Evolutionary conservation across 2,329 filamentous ascomycete species (phyloP).

Genomic region (Paecilomyces niveus): DNA sequence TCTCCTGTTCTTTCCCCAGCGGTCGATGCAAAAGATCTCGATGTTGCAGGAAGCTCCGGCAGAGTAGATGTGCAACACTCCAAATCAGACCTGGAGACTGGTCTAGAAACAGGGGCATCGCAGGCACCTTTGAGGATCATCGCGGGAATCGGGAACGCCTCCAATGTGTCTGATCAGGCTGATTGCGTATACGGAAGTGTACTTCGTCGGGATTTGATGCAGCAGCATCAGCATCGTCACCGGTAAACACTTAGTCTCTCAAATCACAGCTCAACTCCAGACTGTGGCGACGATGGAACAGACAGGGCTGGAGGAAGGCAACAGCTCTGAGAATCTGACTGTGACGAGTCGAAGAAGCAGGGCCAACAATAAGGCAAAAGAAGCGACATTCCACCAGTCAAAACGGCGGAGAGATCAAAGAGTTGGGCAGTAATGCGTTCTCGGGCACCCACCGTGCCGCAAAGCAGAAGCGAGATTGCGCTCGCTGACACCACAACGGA

Average conservation of each 20-base stretch:
- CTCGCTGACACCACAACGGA: background rate
- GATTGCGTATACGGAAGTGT: background rate
- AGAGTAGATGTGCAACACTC: background rate
- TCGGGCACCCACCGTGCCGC: slow-evolving; percentile 17
- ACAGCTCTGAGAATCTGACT: background rate
- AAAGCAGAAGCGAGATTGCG: background rate
- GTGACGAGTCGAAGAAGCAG: background rate
- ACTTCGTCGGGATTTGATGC: background rate
- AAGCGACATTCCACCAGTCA: background rate
- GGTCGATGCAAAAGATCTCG: background rate
- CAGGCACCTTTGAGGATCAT: background rate
- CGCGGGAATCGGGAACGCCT: background rate
- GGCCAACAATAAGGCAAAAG: background rate
- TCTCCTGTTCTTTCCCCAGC: background rate
- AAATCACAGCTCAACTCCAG: background rate
- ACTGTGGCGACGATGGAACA: background rate
- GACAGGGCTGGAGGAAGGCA: background rate
- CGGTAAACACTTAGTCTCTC: background rate
- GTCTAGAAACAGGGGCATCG: background rate
- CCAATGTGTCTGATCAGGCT: background rate
- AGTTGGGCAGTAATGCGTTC: slow-evolving; percentile 34
- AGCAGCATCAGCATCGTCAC: background rate
- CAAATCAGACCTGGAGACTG: background rate
- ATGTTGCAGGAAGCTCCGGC: background rate
- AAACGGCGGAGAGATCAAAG: background rate